Evolutionary conservation across 768 basidiomycete genomes (phyloP), one percentile per base, ranked within the genome.

Genomic region (Hirschioporus abietinus): DNA sequence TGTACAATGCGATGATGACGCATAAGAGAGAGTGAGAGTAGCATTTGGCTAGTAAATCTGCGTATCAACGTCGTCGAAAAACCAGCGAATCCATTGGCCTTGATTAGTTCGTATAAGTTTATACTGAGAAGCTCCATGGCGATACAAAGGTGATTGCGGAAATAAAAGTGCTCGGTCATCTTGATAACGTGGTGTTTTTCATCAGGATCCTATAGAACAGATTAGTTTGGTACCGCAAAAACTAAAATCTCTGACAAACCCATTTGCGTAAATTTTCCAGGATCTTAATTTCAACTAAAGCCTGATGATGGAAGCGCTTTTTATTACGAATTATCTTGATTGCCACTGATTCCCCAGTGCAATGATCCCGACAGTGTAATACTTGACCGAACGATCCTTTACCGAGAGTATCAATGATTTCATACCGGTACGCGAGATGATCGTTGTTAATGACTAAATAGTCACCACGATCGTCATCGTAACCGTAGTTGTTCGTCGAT

Each of bases 271-370:
- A 82, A 75, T 93, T 98, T 71, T 98, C 95, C 69, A 99, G 80
- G 66, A 99, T 98, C 79, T 98, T 98, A 78, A 99, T 96, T 79
- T 99, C 97, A n/a, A 99, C 96, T 59, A 99, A 77, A 0, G 96
- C 97, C 76, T 99, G 97, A 72, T 96, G 93, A 76, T 99, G 96
- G 81, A 99, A 99, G 62, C 97, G 85, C 78, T 99, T 98, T 83
- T 98, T 99, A 82, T 99, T 99, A 57, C 97, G 88, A 72, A 99
- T 99, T 69, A 99, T 99, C 83, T 99, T 99, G 80, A 99, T 89
- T 20, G 97, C 97, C 10, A 99, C 93, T n/a, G 94, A 95, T 72
- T 92, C 86, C 10, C 97, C 97, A 15, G 95, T 95, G 73, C 87
- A 88, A 74, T 99, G 93, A 78, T 99, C 97, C 58, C 96, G 89